Percentiles rank a stretch among this genome's conserved stretches.
Conservation (phyloP, 2,329 filamentous ascomycete species). For the Aureobasidium lini region DNA sequence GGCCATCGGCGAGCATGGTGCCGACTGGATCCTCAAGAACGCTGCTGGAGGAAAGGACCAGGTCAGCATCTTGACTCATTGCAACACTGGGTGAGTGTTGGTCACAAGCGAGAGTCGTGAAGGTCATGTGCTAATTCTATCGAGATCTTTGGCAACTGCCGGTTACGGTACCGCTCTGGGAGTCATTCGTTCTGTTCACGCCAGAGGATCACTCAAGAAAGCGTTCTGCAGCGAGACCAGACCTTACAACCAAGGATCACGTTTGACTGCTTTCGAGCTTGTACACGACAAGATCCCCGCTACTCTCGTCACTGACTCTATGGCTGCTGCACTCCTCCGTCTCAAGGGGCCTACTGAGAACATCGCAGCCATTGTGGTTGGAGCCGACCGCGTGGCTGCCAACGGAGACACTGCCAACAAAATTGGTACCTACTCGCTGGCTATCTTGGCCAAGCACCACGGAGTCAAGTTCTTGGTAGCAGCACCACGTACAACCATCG, state of each 20-base stretch:
- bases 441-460: constrained; percentile 82
- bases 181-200: constrained; percentile 77
- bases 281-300: constrained; percentile 86
- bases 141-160: constrained; percentile 81
- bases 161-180: constrained; percentile 96
- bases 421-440: constrained; percentile 88
- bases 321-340: constrained; percentile 81
- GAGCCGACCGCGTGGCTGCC: constrained; percentile 87
- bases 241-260: constrained; percentile 95
- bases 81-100: constrained; percentile 75
- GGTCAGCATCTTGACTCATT: constrained; percentile 88
- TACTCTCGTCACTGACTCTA: constrained; percentile 90
- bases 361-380: constrained; percentile 83
- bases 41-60: constrained; percentile 43
- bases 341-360: constrained; percentile 47
- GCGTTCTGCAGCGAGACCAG: constrained; percentile 96
- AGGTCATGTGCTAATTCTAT: neutral
- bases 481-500: constrained; percentile 89
- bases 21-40: constrained; percentile 69
- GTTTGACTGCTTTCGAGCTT: constrained; percentile 93
- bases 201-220: constrained; percentile 59
- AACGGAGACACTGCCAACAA: constrained; percentile 99
- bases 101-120: neutral
- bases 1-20: constrained; percentile 74
- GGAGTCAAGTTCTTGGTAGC: constrained; percentile 92